Percentiles rank a stretch among this genome's conserved stretches.
These are phyloP conservation scores for Toxoplasma gondii DNA, from an alignment of 169 alveolate species.

Conservation along the genomic window DNA sequence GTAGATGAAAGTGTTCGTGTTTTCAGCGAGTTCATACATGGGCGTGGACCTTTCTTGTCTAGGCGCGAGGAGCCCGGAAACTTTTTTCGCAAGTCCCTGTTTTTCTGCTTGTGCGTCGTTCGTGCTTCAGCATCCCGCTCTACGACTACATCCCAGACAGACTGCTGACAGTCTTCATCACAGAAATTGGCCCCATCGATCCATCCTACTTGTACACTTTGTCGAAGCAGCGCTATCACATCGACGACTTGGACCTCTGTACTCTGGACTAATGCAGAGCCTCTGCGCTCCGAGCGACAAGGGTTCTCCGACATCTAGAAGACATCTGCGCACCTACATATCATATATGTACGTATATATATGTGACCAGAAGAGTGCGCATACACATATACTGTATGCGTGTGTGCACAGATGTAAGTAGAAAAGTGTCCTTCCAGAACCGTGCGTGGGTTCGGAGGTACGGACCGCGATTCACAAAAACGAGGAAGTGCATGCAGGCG, in stretches of 20 bases:
- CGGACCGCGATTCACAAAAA: no score
- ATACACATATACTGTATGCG: not conserved
- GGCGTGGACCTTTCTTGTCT: no score
- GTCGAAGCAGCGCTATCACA: conserved; percentile 40
- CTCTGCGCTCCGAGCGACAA: not conserved
- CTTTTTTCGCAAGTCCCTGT: no score
- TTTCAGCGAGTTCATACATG: no score
- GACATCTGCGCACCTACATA: not conserved
- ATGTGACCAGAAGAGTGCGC: not conserved
- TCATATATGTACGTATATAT: no score
- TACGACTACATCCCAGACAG: conserved; percentile 41
- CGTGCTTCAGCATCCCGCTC: conserved; percentile 19
- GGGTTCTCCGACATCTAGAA: not conserved
- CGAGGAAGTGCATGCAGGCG: no score
- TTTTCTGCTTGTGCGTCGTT: not conserved
- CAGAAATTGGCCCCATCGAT: conserved; percentile 40
- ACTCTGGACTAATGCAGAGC: not conserved
- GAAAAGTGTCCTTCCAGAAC: no score
- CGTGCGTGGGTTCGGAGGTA: no score
- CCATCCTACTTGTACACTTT: conserved; percentile 31
- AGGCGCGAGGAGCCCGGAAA: no score
- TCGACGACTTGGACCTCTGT: conserved; percentile 42
- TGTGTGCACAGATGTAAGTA: not conserved
- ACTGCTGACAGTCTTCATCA: conserved; percentile 37
- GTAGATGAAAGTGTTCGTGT: no score